Evolutionary conservation across 495 filamentous ascomycete species (phyloP), one percentile per base, ranked within the genome.

Genomic region (Talaromyces stipitatus): DNA sequence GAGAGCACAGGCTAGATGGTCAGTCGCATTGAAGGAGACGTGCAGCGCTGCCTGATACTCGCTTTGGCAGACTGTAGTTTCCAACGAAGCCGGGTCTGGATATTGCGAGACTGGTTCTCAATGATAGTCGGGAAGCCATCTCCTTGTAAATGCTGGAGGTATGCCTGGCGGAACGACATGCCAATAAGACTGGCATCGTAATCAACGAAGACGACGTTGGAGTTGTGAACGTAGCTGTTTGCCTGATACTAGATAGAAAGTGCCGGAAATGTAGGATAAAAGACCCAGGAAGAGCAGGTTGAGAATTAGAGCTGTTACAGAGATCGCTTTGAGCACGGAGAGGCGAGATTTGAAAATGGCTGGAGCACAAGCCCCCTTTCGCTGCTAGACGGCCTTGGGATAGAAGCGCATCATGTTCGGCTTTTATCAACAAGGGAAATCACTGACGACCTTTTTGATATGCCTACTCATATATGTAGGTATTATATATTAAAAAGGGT

Each of bases 21-120:
- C 51, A 0, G 78, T 75, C 5, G 78, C 72, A 47, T 72, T 69
- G 2, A 66, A 30, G 2, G 64, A 55, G 12, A 63, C 65, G 46
- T 76, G 78, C 0, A 82, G 14, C 0, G 68, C 75, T n/a, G 62
- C 78, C 78, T 77, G 81, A 58, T 73, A 80, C 0, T 71, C 33
- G 24, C 68, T 69, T 16, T 71, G 47, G 64, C 79, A 81, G 10
- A 81, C 72, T 3, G 69, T 63, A 3, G 62, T 46, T 22, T 58
- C 57, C 12, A 79, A 54, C 10, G 48, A 55, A 5, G 10, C 54
- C 0, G 67, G 58, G 0, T 60, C 36, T 0, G 72, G 65, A 27
- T 71, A 78, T 0, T 60, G 12, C 3, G 50, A 27, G 10, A 69
- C 20, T 0, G 72, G 27, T 18, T 52, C 50, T 77, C 70, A 16